Conservation (phyloP, 169 alveolate genomes). For the Blepharisma undulans region DNA sequence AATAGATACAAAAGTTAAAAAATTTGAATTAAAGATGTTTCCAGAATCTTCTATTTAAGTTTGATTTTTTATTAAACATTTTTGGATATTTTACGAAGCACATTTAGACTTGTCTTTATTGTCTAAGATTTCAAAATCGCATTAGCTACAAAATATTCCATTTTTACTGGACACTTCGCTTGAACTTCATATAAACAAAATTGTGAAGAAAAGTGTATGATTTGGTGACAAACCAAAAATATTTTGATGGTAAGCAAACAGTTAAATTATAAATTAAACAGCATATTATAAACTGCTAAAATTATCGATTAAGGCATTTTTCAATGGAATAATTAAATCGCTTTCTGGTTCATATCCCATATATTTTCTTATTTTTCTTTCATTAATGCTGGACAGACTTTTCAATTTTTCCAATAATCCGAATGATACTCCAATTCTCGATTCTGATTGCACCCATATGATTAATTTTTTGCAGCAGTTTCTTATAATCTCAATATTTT, state of each 20-base stretch:
- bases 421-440: neutral
- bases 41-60: no score
- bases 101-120: no score
- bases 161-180: neutral
- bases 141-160: neutral
- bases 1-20: no score
- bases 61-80: no score
- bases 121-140: neutral
- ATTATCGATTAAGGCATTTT: neutral
- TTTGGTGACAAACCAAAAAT: no score
- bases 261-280: no score
- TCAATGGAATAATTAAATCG: neutral
- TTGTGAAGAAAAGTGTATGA: no score
- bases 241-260: no score
- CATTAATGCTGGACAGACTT: neutral
- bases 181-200: no score
- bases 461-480: neutral
- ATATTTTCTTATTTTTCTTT: neutral
- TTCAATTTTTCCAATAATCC: neutral
- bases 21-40: no score
- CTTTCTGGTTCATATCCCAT: neutral
- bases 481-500: neutral
- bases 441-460: neutral
- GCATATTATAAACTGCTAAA: neutral
- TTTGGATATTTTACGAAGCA: no score